Percentiles rank a stretch among this genome's conserved stretches.
These are phyloP conservation scores for Phytophthora sojae DNA, from an alignment of 352 stramenopile genomes.

Conservation along the genomic window DNA sequence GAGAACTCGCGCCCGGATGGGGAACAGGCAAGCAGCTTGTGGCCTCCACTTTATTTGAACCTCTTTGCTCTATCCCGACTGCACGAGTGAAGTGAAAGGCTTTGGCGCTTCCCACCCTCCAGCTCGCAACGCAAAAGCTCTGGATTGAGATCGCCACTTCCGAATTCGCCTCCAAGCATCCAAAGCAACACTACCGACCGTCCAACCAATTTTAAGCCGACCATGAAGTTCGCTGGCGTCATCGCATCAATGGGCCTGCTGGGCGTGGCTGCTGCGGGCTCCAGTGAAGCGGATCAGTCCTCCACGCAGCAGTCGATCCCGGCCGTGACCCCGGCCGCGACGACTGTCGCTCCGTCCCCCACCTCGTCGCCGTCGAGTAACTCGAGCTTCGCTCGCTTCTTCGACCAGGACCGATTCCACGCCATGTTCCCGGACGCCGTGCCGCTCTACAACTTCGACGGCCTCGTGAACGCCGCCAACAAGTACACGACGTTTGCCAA, in stretches of 20 bases:
- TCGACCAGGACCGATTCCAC: slow-evolving; percentile 45
- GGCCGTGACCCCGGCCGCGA: slow-evolving; percentile 12
- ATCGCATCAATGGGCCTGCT: slow-evolving; percentile 28
- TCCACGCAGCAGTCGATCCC: slow-evolving; percentile 23
- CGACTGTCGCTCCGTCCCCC: slow-evolving; percentile 2
- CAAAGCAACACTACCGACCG: slow-evolving; percentile 5
- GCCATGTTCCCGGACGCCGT: slow-evolving; percentile 48
- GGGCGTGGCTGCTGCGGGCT: slow-evolving; percentile 20
- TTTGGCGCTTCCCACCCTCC: slow-evolving; percentile 8
- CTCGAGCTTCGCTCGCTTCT: slow-evolving; percentile 44
- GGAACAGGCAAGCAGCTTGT: slow-evolving; percentile 16
- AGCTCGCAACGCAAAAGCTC: neutral
- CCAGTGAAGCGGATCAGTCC: slow-evolving; percentile 13
- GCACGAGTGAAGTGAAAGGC: slow-evolving; percentile 18
- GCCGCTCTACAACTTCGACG: slow-evolving; percentile 53
- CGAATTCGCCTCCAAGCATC: slow-evolving; percentile 17
- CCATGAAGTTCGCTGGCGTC: slow-evolving; percentile 27
- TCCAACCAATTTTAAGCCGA: neutral
- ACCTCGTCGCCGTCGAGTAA: neutral
- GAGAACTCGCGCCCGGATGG: slow-evolving; percentile 25
- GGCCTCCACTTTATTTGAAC: slow-evolving; percentile 17
- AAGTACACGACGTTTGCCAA: slow-evolving; percentile 60
- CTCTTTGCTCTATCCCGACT: slow-evolving; percentile 29
- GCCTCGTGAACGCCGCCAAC: slow-evolving; percentile 42
- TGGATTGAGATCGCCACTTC: slow-evolving; percentile 28